A percentile compares a stretch with the other conserved stretches of the same genome.
These are phyloP conservation scores for Prunus persica DNA, from an alignment of 306 rosid species.

Conservation along the genomic window Prunus_persica_NCBIv2 NC_034014.1:26207501-26208000, in stretches of 20 bases:
- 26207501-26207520: neutral
- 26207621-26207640: slow-evolving; percentile 95
- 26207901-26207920: neutral
- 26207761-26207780: neutral
- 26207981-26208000: neutral
- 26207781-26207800: neutral
- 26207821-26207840: neutral
- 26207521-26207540: neutral
- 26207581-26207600: slow-evolving; percentile 8
- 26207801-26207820: neutral
- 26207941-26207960: neutral
- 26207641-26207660: slow-evolving; percentile 98
- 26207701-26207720: slow-evolving; percentile 70
- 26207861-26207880: neutral
- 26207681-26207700: slow-evolving; percentile 98
- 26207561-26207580: neutral
- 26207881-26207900: neutral
- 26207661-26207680: slow-evolving; percentile 99
- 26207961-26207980: neutral
- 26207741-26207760: neutral
- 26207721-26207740: neutral
- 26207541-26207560: neutral
- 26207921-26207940: neutral
- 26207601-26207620: slow-evolving; percentile 51
- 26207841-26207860: neutral